Evolutionary conservation across 2,329 filamentous ascomycete genomes (phyloP).

Genomic region (Xylaria hypoxylon): DNA sequence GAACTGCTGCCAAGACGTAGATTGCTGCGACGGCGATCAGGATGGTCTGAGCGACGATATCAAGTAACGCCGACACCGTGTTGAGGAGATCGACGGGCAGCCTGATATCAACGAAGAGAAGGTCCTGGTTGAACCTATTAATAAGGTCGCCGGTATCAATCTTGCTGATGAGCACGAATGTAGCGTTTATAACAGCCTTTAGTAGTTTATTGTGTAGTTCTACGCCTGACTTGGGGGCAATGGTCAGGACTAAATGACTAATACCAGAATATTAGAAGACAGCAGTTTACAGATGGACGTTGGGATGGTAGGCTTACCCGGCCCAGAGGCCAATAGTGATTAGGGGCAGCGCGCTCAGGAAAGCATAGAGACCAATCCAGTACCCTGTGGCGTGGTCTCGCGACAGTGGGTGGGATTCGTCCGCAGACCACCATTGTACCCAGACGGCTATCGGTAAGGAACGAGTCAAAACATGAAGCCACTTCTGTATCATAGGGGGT

Average conservation of each 20-base stretch:
- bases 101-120: slow-evolving; percentile 42
- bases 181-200: slow-evolving; percentile 56
- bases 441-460: slow-evolving; percentile 39
- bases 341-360: slow-evolving; percentile 35
- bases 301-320: slow-evolving; percentile 15
- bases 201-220: slow-evolving; percentile 61
- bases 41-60: slow-evolving; percentile 54
- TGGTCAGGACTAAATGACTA: slow-evolving; percentile 61
- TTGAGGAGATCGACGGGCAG: slow-evolving; percentile 41
- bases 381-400: slow-evolving; percentile 33
- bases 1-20: slow-evolving; percentile 54
- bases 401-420: slow-evolving; percentile 30
- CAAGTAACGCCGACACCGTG: slow-evolving; percentile 35
- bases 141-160: slow-evolving; percentile 45
- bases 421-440: slow-evolving; percentile 45
- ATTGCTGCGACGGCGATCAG: slow-evolving; percentile 56
- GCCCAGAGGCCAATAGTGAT: slow-evolving; percentile 20
- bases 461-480: background rate
- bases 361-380: slow-evolving; percentile 42
- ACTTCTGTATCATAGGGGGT: background rate
- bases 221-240: slow-evolving; percentile 56
- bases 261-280: slow-evolving; percentile 57
- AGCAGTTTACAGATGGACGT: background rate
- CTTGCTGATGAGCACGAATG: slow-evolving; percentile 41
- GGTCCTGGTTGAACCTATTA: slow-evolving; percentile 47